Evolutionary conservation across 768 basidiomycete genomes (phyloP).

Genomic region (Sistotremastrum suecicum): DNA sequence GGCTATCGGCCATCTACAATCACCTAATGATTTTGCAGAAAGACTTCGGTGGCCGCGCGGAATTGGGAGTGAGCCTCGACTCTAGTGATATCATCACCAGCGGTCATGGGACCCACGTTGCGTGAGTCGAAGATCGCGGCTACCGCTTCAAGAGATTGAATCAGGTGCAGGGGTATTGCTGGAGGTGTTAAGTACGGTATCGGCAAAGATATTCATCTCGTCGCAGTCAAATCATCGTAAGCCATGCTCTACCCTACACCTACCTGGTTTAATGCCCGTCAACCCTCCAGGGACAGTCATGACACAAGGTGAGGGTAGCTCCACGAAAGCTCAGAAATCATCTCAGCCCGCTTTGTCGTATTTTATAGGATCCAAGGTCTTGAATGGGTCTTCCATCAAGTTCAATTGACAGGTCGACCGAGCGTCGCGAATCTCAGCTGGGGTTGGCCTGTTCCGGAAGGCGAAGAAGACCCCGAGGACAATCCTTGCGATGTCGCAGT

Average conservation of each 20-base stretch:
- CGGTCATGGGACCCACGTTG: constrained; percentile 28
- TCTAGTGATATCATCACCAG: constrained; percentile 20
- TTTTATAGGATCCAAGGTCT: constrained; percentile 18
- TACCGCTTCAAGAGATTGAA: no score
- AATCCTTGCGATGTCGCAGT: constrained; percentile 21
- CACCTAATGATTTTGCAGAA: constrained; percentile 9
- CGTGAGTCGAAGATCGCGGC: constrained; percentile 8
- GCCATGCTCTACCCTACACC: not conserved
- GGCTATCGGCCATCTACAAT: not conserved
- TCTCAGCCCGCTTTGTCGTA: not conserved
- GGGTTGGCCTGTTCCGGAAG: constrained; percentile 14
- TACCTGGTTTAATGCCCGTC: constrained; percentile 1
- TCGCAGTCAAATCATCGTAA: constrained; percentile 25
- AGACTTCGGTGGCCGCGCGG: constrained; percentile 28
- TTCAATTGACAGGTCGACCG: constrained; percentile 13
- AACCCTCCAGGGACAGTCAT: constrained; percentile 3
- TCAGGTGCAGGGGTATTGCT: constrained; percentile 17
- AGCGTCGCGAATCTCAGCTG: constrained; percentile 24
- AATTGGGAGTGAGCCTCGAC: constrained; percentile 25
- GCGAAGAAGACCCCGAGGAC: not conserved
- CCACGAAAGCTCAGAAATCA: not conserved
- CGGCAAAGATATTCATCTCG: constrained; percentile 20
- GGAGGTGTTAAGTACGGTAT: constrained; percentile 22
- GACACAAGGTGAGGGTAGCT: not conserved
- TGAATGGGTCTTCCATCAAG: constrained; percentile 17